A percentile compares a stretch with the other conserved stretches of the same genome.
Conservation (phyloP, 2,329 filamentous ascomycete genomes). For the Paraphaeosphaeria minitans region DNA sequence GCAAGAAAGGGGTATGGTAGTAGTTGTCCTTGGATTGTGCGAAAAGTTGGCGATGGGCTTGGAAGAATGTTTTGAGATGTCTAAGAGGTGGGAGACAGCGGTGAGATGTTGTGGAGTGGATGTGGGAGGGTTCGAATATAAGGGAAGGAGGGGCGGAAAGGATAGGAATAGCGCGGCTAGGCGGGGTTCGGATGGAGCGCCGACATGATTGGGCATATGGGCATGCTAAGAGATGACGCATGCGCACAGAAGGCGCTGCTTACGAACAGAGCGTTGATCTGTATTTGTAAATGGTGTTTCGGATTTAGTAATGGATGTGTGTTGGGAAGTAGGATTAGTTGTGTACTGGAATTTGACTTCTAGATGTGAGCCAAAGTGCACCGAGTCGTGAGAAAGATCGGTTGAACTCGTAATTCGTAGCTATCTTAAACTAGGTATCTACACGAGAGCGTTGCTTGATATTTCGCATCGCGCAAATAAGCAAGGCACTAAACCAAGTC, state of each 20-base stretch:
- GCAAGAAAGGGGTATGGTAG: slow-evolving; percentile 15
- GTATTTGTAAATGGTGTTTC: not conserved
- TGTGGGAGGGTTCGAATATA: not conserved
- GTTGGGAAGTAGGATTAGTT: too few relatives aligned
- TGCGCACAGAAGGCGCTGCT: not conserved
- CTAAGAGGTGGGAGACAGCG: not conserved
- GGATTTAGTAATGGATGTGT: too few relatives aligned
- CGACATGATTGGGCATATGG: not conserved
- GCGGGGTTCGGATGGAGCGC: not conserved
- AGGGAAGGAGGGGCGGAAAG: not conserved
- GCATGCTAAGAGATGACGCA: not conserved
- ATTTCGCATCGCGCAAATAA: not conserved
- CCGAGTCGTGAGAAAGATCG: not conserved
- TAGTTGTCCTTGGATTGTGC: not conserved
- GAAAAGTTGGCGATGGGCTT: slow-evolving; percentile 7
- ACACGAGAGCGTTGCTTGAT: not conserved
- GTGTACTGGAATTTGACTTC: not conserved
- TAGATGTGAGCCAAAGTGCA: not conserved
- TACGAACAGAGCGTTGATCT: not conserved
- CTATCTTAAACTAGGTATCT: not conserved
- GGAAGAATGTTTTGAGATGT: not conserved
- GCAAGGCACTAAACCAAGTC: not conserved
- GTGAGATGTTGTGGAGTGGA: not conserved
- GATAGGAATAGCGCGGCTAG: not conserved
- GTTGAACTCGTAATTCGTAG: not conserved